A percentile compares a stretch with the other conserved stretches of the same genome.
phyloP scores from a whole-genome alignment of 169 alveolate species.

The Toxoplasma gondii region DNA sequence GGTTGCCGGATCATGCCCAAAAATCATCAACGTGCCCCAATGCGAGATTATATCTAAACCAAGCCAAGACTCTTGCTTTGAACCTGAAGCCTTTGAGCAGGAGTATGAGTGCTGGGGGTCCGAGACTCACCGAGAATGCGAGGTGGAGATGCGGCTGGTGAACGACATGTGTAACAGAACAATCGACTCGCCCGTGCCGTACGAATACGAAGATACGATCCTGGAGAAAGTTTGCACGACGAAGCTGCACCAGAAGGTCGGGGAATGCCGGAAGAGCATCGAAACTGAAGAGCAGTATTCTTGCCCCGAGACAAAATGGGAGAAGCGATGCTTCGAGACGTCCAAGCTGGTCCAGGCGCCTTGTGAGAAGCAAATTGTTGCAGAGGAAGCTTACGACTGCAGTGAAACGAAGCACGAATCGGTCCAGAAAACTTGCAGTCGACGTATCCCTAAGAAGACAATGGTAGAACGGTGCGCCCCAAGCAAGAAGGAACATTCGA shows the following conservation, averaged over 20 bases:
- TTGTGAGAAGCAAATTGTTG: constrained; percentile 44
- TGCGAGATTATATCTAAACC: constrained; percentile 57
- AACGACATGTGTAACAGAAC: constrained; percentile 39
- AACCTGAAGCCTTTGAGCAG: constrained; percentile 43
- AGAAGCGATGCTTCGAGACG: constrained; percentile 46
- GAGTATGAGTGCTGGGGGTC: constrained; percentile 67
- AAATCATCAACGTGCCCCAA: constrained; percentile 32
- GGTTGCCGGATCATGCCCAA: constrained; percentile 48
- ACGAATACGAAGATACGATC: constrained; percentile 49
- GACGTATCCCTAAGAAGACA: constrained; percentile 51
- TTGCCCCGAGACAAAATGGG: constrained; percentile 64
- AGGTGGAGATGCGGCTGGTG: constrained; percentile 50
- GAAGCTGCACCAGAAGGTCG: constrained; percentile 14
- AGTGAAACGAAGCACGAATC: constrained; percentile 44
- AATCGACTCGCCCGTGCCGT: constrained; percentile 49
- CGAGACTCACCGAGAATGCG: constrained; percentile 58
- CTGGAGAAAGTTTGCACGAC: constrained; percentile 49
- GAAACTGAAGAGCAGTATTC: constrained; percentile 63
- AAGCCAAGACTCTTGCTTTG: constrained; percentile 47
- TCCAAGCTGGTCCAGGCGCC: constrained; percentile 54
- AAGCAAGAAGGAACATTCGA: constrained; percentile 41
- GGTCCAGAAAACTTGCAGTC: constrained; percentile 56
- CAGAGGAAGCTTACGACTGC: constrained; percentile 62
- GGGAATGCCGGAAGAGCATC: constrained; percentile 44
- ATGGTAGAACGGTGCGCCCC: constrained; percentile 59